Base-by-base conservation (phyloP, 768 basidiomycete genomes). In the Pleurotus djamor region DNA sequence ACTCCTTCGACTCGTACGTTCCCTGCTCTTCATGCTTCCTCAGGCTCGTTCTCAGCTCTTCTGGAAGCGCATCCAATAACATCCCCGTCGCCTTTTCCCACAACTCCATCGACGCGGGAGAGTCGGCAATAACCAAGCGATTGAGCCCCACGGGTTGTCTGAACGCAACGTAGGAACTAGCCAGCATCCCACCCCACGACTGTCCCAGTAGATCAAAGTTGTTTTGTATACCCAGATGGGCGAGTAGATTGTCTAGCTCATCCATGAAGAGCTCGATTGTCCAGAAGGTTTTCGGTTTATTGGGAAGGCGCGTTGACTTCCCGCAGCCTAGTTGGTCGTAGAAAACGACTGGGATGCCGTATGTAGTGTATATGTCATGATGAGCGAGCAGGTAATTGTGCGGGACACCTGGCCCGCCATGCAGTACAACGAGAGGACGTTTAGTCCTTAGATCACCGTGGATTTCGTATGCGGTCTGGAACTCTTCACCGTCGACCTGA, bases 311-410 rank as follows among this genome's bases (percentile, higher is more conserved):
- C 9, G 83, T 83, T 9, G 84, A 86, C 28, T 69, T 68, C n/a
- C 83, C 83, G 58, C 69, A 76, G 6, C 84, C 84, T 48, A 86
- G 59, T 64, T 86, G 85, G 65, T 84, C 82, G 68, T 86, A 85
- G 48, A 84, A 64, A 43, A 87, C 64, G 63, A 85, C 72, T 9
- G 83, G 82, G 48, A 79, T 81, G 34, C 62, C 49, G 57, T 71
- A 64, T 8, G 67, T 63, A 4, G 60, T 58, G 28, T 74, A 71
- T 48, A 83, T 71, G 48, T 79, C 76, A 41, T 72, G 66, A 61
- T 79, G 62, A 38, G 72, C 60, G 38, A 74, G 68, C 14, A 83
- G 66, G 65, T 80, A 79, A 44, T 73, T 66, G 58, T 78, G 76
- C n/a, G 72, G 65, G 4, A 71, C 62, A 2, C 85, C 83, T 10